Conservation (phyloP, 148 eudicot genomes). For the Chenopodium suecicum region DNA sequence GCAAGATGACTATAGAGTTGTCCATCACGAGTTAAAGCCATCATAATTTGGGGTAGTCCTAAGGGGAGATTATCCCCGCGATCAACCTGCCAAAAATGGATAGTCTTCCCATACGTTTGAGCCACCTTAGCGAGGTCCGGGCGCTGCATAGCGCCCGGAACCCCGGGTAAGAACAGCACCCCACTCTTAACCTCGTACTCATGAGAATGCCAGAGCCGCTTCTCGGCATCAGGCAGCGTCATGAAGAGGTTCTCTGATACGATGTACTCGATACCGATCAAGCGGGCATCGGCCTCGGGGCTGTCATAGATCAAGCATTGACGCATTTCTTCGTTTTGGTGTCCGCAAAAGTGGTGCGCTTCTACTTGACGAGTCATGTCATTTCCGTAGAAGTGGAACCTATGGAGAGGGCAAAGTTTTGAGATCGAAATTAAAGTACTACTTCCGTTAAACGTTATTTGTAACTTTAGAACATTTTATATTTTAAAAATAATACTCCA, state of each 20-base stretch:
- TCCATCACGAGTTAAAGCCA: constrained; percentile 90
- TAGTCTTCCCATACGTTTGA: constrained; percentile 74
- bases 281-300: constrained; percentile 58
- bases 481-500: too few relatives aligned
- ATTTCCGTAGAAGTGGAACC: constrained; percentile 77
- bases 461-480: too few relatives aligned
- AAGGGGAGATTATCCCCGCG: constrained; percentile 72
- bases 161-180: constrained; percentile 65
- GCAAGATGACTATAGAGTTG: constrained; percentile 60
- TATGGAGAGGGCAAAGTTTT: not conserved
- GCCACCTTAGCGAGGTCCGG: constrained; percentile 72
- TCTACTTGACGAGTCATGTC: constrained; percentile 94
- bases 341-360: constrained; percentile 91
- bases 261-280: constrained; percentile 82
- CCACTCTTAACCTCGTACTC: constrained; percentile 94
- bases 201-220: constrained; percentile 82
- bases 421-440: not conserved
- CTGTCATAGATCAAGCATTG: constrained; percentile 88
- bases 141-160: constrained; percentile 65
- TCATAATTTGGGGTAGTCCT: constrained; percentile 88
- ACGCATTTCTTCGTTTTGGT: constrained; percentile 81
- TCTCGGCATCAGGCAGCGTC: constrained; percentile 74
- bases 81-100: constrained; percentile 91
- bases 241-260: constrained; percentile 67
- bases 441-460: too few relatives aligned